Percentiles rank a stretch among this genome's conserved stretches.
phyloP scores from a whole-genome alignment of 805 yeast genomes.

The Wickerhamomyces canadensis region DNA sequence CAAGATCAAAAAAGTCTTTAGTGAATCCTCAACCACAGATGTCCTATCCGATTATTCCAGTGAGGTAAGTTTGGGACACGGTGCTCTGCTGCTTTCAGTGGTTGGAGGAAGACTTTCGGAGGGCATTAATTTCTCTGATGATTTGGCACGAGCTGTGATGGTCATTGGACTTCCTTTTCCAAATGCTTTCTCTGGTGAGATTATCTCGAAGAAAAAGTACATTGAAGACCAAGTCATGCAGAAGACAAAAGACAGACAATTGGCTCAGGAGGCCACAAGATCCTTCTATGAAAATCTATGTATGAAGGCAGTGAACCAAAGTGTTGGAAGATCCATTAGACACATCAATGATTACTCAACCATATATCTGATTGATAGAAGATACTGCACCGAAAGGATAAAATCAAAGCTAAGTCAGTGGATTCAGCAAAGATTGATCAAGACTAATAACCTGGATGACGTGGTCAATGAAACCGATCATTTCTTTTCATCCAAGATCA shows the following conservation, averaged over 20 bases:
- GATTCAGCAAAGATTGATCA: constrained; percentile 47
- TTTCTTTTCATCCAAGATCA: constrained; percentile 10
- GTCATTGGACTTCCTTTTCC: constrained; percentile 92
- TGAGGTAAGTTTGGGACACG: constrained; percentile 33
- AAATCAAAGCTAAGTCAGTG: constrained; percentile 64
- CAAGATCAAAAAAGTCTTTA: constrained; percentile 41
- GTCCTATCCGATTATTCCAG: constrained; percentile 47
- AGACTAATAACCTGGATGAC: constrained; percentile 11
- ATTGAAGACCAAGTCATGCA: constrained; percentile 47
- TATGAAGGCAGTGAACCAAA: constrained; percentile 87
- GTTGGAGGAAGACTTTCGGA: constrained; percentile 93
- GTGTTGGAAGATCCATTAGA: constrained; percentile 88
- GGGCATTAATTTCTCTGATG: constrained; percentile 87
- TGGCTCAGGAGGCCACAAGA: constrained; percentile 43
- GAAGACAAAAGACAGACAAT: constrained; percentile 39
- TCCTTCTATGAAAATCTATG: constrained; percentile 77
- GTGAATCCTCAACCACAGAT: constrained; percentile 50
- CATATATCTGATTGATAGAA: constrained; percentile 62
- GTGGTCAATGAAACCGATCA: constrained; percentile 19
- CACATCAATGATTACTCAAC: constrained; percentile 77
- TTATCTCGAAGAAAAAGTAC: constrained; percentile 63
- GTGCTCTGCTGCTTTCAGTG: constrained; percentile 74
- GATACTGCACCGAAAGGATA: constrained; percentile 46
- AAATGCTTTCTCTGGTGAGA: constrained; percentile 74
- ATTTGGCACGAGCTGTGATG: constrained; percentile 79